Base-by-base conservation (phyloP, 495 filamentous ascomycete genomes). In the Glarea lozoyensis region DNA sequence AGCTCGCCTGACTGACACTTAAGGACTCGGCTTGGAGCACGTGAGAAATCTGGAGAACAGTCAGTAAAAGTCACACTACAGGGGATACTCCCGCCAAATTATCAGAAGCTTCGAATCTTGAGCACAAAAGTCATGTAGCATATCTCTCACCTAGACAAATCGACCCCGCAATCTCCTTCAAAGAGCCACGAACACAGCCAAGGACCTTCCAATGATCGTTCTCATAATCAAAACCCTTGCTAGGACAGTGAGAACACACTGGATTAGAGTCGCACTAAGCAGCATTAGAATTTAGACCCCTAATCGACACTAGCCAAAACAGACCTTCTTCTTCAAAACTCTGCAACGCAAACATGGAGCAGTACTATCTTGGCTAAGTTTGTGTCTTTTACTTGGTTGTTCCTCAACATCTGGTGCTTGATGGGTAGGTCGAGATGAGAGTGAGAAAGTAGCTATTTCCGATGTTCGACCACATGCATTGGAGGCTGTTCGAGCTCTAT, bases 191-290 rank as follows among this genome's bases (percentile, higher is more conserved):
- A 34, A 48, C 34, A 17, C 49, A 52, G 7, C 44, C 40, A 11
- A 52, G 40, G 1, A 48, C 38, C 22, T 48, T 52, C 49, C 49
- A 52, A 20, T 42, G 48, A 18, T 52, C 49, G 23, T 16, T 41
- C 19, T 47, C 35, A 21, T 37, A 43, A 10, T 47, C 45, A 19
- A 32, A 52, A 16, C 49, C 43, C 34, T 51, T 37, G 7, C 10
- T 13, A 5, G 48, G 48, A 38, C 48, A 51, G 39, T 51, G 48
- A 23, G 18, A 38, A 36, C 48, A 51, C 31, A 21, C 11, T 5
- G 45, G 29, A 3, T 48, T 27, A 17, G 27, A 33, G 30, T 52
- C 44, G 23, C 40, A 47, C 44, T 52, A 29, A 21, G 10, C 4
- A 29, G 7, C 7, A 29, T 29, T 2, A 7, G 19, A 40, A 48